Evolutionary conservation across 345 rosid species (phyloP), one percentile per base, ranked within the genome.

Genomic region (Brassica incana): DNA sequence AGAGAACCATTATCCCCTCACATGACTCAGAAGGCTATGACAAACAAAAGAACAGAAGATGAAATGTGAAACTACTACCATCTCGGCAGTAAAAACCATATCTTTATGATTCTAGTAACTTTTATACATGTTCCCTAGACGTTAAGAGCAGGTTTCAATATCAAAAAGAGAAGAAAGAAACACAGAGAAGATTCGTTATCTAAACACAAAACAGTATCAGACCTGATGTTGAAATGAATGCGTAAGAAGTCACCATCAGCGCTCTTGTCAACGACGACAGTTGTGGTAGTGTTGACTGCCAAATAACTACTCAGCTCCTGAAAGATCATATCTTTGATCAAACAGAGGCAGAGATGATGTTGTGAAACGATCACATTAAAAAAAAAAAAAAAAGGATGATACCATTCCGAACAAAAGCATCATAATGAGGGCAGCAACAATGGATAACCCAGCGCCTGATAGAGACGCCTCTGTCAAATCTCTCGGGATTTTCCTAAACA

Each of bases 361-460:
- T 4, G 56, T 48, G 6, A 48, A 69, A 69, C 20, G 68, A 45
- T 45, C 54, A 11, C 54, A 58, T 58, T 10, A 2, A 76, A 10
- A 27, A 15, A 1, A 76, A 11, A 27, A 11, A 2, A 23, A 8
- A 52, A 74, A 58, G 27, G 10, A 33, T 16, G 0, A 14, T 88
- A 93, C 99, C 99, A 96, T 96, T 76, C 99, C 99, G 84, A 96
- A 96, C 87, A 96, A 88, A 85, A 96, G 87, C 82, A 96, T 30
- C 95, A 96, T 96, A 72, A 85, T 15, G 4, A 96, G 85, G 32
- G 98, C 99, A 6, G 99, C 98, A 71, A 88, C 54, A 38, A 96
- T 87, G 8, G 99, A 96, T 75, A 96, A 82, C 72, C 98, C 98
- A 60, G 97, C 99, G 63, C 99, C 98, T n/a, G 98, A 93, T 40